phyloP scores from a whole-genome alignment of 805 yeast species.

The Saturnispora quitensis region DNA sequence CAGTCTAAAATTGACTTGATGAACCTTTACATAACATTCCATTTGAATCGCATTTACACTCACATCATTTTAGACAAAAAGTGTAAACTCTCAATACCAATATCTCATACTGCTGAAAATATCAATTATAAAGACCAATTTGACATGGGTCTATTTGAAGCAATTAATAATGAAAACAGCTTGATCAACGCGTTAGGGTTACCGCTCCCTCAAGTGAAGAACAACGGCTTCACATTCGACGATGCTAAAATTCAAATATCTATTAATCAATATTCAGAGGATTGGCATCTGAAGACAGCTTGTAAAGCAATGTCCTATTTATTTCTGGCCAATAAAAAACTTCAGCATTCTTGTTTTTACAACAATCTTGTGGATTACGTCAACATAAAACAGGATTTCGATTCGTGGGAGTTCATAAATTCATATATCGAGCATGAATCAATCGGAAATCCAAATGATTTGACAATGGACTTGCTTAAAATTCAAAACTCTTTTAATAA shows the following conservation, averaged over 20 bases:
- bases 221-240: background rate
- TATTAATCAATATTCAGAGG: constrained; percentile 57
- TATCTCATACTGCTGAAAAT: constrained; percentile 19
- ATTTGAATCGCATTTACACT: constrained; percentile 46
- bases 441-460: constrained; percentile 23
- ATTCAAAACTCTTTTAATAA: constrained; percentile 22
- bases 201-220: background rate
- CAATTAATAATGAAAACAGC: background rate
- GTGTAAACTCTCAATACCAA: constrained; percentile 12
- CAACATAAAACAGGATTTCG: constrained; percentile 71
- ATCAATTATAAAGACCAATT: constrained; percentile 22
- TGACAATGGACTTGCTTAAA: constrained; percentile 40
- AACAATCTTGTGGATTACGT: constrained; percentile 76
- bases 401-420: constrained; percentile 59
- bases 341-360: constrained; percentile 45
- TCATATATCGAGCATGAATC: constrained; percentile 16
- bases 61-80: constrained; percentile 20
- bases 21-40: constrained; percentile 73
- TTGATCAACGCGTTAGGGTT: constrained; percentile 3
- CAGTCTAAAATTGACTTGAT: constrained; percentile 50
- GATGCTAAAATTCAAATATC: constrained; percentile 30
- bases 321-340: constrained; percentile 41
- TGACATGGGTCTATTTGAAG: background rate
- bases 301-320: constrained; percentile 49
- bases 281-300: constrained; percentile 74